These are phyloP conservation scores for Lathyrus sativus DNA, from an alignment of 306 rosid genomes.

Conservation along the genomic window DNA sequence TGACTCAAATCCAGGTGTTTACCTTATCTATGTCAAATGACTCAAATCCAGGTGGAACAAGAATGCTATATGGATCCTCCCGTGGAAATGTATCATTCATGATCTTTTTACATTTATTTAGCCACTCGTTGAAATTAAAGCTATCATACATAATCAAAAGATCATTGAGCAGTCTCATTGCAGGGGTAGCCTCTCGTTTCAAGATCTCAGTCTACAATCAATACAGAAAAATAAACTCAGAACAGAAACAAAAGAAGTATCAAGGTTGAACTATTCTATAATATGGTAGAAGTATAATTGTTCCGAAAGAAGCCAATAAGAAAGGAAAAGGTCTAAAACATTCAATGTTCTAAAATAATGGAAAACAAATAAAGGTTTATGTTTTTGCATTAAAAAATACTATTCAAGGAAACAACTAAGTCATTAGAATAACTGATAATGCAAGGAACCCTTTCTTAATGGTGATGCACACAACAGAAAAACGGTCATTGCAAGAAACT, in stretches of 20 bases:
- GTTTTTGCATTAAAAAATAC: neutral
- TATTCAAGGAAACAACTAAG: neutral
- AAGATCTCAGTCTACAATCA: slow-evolving; percentile 76
- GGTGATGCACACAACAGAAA: slow-evolving; percentile 15
- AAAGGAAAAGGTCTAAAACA: slow-evolving; percentile 17
- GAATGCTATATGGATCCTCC: slow-evolving; percentile 93
- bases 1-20: slow-evolving; percentile 72
- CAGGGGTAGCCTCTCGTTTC: slow-evolving; percentile 84
- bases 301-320: neutral
- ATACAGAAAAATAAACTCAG: neutral
- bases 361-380: slow-evolving; percentile 1
- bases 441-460: slow-evolving; percentile 6
- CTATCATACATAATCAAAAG: slow-evolving; percentile 86
- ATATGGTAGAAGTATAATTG: slow-evolving; percentile 33
- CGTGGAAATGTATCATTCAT: slow-evolving; percentile 78
- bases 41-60: slow-evolving; percentile 80
- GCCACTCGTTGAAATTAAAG: slow-evolving; percentile 67
- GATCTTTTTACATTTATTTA: slow-evolving; percentile 71
- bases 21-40: too few species aligned
- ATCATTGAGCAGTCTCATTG: slow-evolving; percentile 90
- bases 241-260: slow-evolving; percentile 14
- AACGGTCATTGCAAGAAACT: neutral
- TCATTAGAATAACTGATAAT: neutral
- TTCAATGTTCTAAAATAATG: neutral
- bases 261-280: neutral